These are phyloP conservation scores for Hericium coralloides DNA, from an alignment of 768 basidiomycete genomes.

Conservation along the genomic window DNA sequence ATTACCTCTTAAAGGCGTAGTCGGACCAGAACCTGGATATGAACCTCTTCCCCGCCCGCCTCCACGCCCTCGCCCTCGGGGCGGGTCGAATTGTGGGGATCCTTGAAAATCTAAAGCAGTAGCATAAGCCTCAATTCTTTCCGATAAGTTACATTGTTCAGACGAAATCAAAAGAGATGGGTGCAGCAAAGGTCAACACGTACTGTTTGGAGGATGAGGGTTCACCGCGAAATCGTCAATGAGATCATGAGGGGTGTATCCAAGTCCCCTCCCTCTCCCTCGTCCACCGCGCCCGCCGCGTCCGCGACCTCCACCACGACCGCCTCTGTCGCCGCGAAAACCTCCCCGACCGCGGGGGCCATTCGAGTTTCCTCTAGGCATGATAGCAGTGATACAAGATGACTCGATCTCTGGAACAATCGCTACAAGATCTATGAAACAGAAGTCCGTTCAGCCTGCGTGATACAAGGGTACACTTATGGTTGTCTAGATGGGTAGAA, in stretches of 20 bases:
- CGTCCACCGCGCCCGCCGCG: conserved; percentile 18
- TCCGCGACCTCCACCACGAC: neutral
- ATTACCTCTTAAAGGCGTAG: neutral
- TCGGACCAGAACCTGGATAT: neutral
- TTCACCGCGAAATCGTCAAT: neutral
- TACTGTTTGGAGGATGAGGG: neutral
- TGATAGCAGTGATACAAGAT: neutral
- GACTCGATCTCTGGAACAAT: too few species aligned
- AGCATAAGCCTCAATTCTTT: neutral
- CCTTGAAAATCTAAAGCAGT: neutral
- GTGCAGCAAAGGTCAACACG: neutral
- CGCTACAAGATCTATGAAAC: too few species aligned
- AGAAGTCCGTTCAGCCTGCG: too few species aligned
- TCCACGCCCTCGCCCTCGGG: neutral
- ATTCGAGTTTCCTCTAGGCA: neutral
- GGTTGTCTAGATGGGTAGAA: too few species aligned
- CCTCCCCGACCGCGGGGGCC: neutral
- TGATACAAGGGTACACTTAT: too few species aligned
- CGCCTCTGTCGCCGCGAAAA: neutral
- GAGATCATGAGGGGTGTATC: neutral
- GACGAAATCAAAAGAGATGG: too few species aligned
- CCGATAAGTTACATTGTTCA: too few species aligned
- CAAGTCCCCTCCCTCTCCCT: conserved; percentile 21
- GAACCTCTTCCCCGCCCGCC: neutral
- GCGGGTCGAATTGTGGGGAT: neutral